A percentile compares a stretch with the other conserved stretches of the same genome.
Evolutionary conservation across 768 basidiomycete species (phyloP).

Genomic region (Panellus pusillus): DNA sequence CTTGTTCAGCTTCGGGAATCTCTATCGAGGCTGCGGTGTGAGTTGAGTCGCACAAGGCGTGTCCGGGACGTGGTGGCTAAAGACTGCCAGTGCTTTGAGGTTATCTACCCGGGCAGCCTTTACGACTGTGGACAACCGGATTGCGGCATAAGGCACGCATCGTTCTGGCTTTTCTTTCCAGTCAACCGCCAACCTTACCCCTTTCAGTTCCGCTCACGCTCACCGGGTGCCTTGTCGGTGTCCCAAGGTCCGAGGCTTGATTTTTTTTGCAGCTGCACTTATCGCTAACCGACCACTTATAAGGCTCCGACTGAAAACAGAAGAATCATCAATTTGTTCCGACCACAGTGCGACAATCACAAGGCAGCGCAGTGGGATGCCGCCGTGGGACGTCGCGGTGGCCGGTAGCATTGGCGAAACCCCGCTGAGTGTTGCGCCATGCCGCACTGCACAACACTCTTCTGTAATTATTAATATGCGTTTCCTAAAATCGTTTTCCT

Average conservation of each 20-base stretch:
- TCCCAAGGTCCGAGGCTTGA: slow-evolving; percentile 12
- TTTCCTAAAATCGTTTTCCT: slow-evolving; percentile 65
- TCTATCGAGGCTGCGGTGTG: slow-evolving; percentile 45
- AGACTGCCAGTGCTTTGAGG: slow-evolving; percentile 16
- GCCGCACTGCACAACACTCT: background rate
- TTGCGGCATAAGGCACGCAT: slow-evolving; percentile 15
- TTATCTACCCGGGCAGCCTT: slow-evolving; percentile 15
- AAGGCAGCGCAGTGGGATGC: slow-evolving; percentile 19
- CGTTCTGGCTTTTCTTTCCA: background rate
- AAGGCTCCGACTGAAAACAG: slow-evolving; percentile 6
- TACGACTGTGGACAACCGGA: slow-evolving; percentile 15
- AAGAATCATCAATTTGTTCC: slow-evolving; percentile 20
- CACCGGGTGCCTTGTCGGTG: slow-evolving; percentile 16
- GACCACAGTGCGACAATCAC: slow-evolving; percentile 20
- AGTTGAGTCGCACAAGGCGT: slow-evolving; percentile 7
- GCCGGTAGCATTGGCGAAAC: slow-evolving; percentile 4
- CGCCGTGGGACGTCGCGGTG: slow-evolving; percentile 13
- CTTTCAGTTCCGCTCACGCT: slow-evolving; percentile 4
- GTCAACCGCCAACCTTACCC: background rate
- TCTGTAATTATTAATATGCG: background rate
- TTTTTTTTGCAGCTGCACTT: background rate
- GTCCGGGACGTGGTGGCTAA: background rate
- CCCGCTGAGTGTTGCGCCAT: background rate
- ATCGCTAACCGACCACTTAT: background rate
- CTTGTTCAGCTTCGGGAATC: slow-evolving; percentile 36